phyloP scores from a whole-genome alignment of 345 rosid species.

The Dipteronia sinensis region DNA sequence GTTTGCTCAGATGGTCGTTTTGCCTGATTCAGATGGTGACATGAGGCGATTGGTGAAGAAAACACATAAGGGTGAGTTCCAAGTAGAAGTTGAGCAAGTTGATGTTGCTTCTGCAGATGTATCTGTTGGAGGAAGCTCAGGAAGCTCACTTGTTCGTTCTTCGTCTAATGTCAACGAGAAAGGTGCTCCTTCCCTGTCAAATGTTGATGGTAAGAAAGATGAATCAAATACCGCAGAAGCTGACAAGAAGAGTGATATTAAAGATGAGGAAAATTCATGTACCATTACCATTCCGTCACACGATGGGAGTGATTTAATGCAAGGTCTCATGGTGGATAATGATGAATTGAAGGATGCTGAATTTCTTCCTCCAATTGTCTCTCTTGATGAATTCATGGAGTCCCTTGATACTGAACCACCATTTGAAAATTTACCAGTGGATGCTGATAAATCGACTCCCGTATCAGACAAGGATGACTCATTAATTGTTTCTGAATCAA shows the following conservation, averaged over 20 bases:
- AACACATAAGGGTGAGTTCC: constrained; percentile 96
- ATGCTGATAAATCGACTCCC: constrained; percentile 38
- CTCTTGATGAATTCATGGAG: constrained; percentile 90
- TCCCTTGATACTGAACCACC: constrained; percentile 91
- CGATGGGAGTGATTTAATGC: constrained; percentile 54
- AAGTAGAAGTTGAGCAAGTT: constrained; percentile 70
- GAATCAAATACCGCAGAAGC: constrained; percentile 32
- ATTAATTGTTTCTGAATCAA: constrained; percentile 30
- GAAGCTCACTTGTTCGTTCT: constrained; percentile 34
- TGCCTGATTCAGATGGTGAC: constrained; percentile 76
- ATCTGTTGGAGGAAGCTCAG: constrained; percentile 51
- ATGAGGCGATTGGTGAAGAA: constrained; percentile 78
- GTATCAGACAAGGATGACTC: constrained; percentile 44
- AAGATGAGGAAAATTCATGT: constrained; percentile 31
- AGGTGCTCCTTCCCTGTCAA: constrained; percentile 19
- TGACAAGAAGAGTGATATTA: constrained; percentile 26
- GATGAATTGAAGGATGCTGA: constrained; percentile 73
- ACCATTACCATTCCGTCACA: constrained; percentile 61
- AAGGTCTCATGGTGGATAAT: constrained; percentile 79
- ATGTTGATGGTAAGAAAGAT: constrained; percentile 35
- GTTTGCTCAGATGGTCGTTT: constrained; percentile 90
- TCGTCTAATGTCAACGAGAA: constrained; percentile 35
- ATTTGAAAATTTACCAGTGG: constrained; percentile 60
- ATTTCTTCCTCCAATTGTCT: constrained; percentile 89
- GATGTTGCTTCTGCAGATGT: constrained; percentile 62